These are phyloP conservation scores for Malassezia brasiliensis DNA, from an alignment of 1,284 basidiomycete genomes.

Conservation along the genomic window DNA sequence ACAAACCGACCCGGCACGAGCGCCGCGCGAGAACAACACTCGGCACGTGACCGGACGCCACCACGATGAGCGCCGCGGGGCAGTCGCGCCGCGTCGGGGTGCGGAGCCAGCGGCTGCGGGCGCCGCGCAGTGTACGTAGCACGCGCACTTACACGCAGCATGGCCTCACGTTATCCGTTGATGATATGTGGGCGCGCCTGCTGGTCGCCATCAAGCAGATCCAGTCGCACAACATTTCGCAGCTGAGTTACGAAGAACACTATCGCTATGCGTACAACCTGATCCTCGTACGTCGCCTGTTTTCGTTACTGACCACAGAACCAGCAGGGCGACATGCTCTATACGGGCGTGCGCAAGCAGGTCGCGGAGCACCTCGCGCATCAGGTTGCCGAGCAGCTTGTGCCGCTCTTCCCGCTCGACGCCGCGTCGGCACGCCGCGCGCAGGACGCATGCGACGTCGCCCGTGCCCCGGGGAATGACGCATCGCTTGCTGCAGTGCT, in stretches of 20 bases:
- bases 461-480: conserved; percentile 2
- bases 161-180: conserved; percentile 32
- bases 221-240: conserved; percentile 82
- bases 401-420: conserved; percentile 66
- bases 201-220: conserved; percentile 83
- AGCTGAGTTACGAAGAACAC: conserved; percentile 92
- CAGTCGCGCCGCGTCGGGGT: conserved; percentile 14
- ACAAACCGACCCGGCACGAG: too few relatives aligned
- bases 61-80: conserved; percentile 14
- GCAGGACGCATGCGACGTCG: conserved; percentile 15
- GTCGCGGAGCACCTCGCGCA: conserved; percentile 72
- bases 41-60: conserved; percentile 6
- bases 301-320: conserved; percentile 49
- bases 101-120: conserved; percentile 17
- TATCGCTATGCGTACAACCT: conserved; percentile 53
- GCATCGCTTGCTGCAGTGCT: neutral
- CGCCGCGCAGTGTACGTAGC: conserved; percentile 13
- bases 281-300: conserved; percentile 26
- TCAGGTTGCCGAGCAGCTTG: conserved; percentile 66
- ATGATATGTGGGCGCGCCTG: conserved; percentile 59
- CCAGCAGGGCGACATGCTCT: conserved; percentile 71
- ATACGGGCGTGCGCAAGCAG: conserved; percentile 72
- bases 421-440: conserved; percentile 47
- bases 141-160: conserved; percentile 16
- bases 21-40: conserved; percentile 4